Evolutionary conservation across 225 moss, liverwort and hornwort species (phyloP).

Genomic region (Bryum argenteum): DNA sequence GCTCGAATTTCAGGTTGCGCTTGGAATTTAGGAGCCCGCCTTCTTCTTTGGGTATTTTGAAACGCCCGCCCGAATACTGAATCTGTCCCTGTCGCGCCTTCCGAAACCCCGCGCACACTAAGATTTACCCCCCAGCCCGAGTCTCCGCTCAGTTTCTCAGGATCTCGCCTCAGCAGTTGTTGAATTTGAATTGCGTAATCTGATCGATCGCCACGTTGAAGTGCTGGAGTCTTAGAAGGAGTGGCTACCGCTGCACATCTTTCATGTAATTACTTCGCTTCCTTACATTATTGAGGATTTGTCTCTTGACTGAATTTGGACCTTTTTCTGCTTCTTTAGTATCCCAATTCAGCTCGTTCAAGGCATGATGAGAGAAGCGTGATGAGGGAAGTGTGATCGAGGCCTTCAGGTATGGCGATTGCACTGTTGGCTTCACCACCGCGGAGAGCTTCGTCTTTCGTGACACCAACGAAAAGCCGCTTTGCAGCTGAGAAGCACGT

Average conservation of each 20-base stretch:
- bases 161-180: slow-evolving; percentile 20
- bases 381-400: slow-evolving; percentile 19
- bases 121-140: not conserved
- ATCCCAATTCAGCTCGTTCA: slow-evolving; percentile 15
- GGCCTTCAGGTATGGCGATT: slow-evolving; percentile 29
- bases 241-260: not conserved
- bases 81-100: slow-evolving; percentile 10
- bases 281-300: not conserved
- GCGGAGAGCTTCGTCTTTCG: slow-evolving; percentile 20
- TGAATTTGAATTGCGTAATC: not conserved
- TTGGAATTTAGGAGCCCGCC: not conserved
- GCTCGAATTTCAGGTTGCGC: not conserved
- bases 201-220: slow-evolving; percentile 14
- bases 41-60: not conserved
- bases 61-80: not conserved
- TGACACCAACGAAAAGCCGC: slow-evolving; percentile 24
- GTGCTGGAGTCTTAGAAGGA: slow-evolving; percentile 5
- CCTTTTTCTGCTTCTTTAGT: not conserved
- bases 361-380: slow-evolving; percentile 24
- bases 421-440: slow-evolving; percentile 16
- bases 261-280: not conserved
- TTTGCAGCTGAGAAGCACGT: slow-evolving; percentile 36
- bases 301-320: not conserved
- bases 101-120: not conserved
- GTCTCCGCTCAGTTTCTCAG: not conserved